These are phyloP conservation scores for Blastobotrys illinoisensis DNA, from an alignment of 1,139 yeast species.

Conservation along the genomic window DNA sequence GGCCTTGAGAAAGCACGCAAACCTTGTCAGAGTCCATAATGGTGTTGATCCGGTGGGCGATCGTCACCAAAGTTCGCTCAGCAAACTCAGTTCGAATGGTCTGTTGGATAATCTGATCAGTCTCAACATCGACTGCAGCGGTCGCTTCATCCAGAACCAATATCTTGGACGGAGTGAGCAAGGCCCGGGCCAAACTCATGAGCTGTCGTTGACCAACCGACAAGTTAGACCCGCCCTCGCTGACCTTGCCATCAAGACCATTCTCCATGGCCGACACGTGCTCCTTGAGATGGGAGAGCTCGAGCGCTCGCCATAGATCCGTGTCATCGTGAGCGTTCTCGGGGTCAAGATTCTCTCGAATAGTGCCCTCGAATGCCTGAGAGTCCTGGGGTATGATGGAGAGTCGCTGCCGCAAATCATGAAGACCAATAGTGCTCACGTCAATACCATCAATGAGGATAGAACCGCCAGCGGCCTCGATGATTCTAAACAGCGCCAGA, in stretches of 20 bases:
- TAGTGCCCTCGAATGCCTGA: slow-evolving; percentile 89
- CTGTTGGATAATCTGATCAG: slow-evolving; percentile 80
- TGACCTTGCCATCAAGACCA: slow-evolving; percentile 58
- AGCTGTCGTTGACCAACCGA: slow-evolving; percentile 91
- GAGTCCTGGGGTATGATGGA: slow-evolving; percentile 97
- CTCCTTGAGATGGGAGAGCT: slow-evolving; percentile 73
- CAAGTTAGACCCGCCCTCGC: slow-evolving; percentile 82
- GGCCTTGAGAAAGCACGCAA: slow-evolving; percentile 79
- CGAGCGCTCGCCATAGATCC: slow-evolving; percentile 80
- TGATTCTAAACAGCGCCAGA: slow-evolving; percentile 80
- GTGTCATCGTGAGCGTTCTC: slow-evolving; percentile 62
- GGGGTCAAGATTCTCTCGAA: slow-evolving; percentile 88
- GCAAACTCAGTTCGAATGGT: slow-evolving; percentile 82
- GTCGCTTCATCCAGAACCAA: slow-evolving; percentile 93
- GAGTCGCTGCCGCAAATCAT: slow-evolving; percentile 75
- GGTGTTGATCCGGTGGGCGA: slow-evolving; percentile 92
- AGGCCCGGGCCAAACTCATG: slow-evolving; percentile 85
- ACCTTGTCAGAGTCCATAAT: slow-evolving; percentile 88
- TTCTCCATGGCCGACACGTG: slow-evolving; percentile 64
- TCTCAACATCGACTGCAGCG: slow-evolving; percentile 95
- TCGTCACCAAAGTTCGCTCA: slow-evolving; percentile 85
- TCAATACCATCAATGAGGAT: slow-evolving; percentile 69
- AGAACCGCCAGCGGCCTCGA: slow-evolving; percentile 71
- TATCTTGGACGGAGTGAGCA: slow-evolving; percentile 71
- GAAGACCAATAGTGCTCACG: slow-evolving; percentile 68